Base-by-base conservation (phyloP, 371 early-diverging fungal genomes). In the Zychaea mexicana region DNA sequence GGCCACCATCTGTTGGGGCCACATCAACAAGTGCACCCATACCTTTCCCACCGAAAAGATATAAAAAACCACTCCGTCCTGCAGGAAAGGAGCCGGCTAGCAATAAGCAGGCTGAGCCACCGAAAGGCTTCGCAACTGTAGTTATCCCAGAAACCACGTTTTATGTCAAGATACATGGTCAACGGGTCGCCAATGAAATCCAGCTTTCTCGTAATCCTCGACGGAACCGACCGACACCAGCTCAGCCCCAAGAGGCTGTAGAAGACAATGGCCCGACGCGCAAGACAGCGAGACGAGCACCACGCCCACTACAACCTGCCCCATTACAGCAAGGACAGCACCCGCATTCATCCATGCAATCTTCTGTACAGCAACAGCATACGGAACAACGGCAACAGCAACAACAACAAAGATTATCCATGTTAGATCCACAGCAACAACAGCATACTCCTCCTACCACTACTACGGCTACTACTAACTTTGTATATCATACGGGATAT, bases 81-180 rank as follows among this genome's bases (percentile, higher is more conserved):
- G 26, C 22, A 24, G 38, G 21, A 47, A 28, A 52, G 7, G 24
- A 32, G 26, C 8, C 69, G 61, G 22, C 32, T 28, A 53, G 9
- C 53, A 54, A 52, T 65, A 62, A 38, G 30, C 42, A 57, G 17
- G 45, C 59, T 17, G 68, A 55, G 2, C 47, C 69, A 22, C 73
- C 72, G 3, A 79, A 72, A 66, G 79, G 79, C 2, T 79, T 65
- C 52, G 42, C 70, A 15, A 22, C 70, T 15, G 71, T 79, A 2
- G 67, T 67, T 12, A 67, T 79, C 22, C 76, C 79, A n/a, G 61
- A 67, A 42, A 67, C 70, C 33, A 53, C 65, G 1, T 79, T 70
- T 57, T 72, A 61, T 54, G 66, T 76, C 26, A 79, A 76, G 52
- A 66, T 74, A 3, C 79, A 79, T 47, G 76, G 57, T 45, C 76